Evolutionary conservation across 2,329 filamentous ascomycete species (phyloP).

Genomic region (Fusarium annulatum): DNA sequence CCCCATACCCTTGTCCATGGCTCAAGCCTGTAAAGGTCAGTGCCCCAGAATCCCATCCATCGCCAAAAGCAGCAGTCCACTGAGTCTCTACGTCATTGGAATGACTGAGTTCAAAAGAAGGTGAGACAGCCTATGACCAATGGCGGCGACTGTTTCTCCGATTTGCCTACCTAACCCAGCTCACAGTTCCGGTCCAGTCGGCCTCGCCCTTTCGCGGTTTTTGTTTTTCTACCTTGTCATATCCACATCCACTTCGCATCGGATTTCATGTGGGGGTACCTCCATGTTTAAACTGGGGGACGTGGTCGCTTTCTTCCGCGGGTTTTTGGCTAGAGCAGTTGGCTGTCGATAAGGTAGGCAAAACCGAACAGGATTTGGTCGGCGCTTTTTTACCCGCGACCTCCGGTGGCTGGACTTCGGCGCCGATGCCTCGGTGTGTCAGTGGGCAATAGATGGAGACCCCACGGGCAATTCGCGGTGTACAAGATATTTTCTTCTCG

Average conservation of each 20-base stretch:
- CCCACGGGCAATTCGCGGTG: conserved; percentile 36
- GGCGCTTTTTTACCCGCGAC: conserved; percentile 28
- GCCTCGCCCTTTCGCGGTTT: conserved; percentile 16
- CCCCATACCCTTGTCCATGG: conserved; percentile 20
- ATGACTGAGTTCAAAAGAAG: conserved; percentile 23
- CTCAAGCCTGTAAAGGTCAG: not conserved
- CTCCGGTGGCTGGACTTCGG: conserved; percentile 27
- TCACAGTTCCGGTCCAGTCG: not conserved
- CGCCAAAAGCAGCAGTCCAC: conserved; percentile 22
- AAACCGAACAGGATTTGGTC: conserved; percentile 23
- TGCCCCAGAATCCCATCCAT: conserved; percentile 33
- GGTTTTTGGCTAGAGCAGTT: conserved; percentile 4
- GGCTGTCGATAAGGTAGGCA: not conserved
- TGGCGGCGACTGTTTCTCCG: conserved; percentile 16
- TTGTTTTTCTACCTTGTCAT: not conserved
- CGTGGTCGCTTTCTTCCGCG: conserved; percentile 28
- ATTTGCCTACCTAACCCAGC: conserved; percentile 3
- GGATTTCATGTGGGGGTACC: conserved; percentile 41
- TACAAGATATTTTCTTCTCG: conserved; percentile 18
- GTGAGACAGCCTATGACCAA: conserved; percentile 39
- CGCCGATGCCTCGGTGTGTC: conserved; percentile 40
- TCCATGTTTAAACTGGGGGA: conserved; percentile 29
- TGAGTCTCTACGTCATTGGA: conserved; percentile 42
- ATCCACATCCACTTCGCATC: conserved; percentile 30
- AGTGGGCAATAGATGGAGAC: conserved; percentile 22